Percentiles rank a stretch among this genome's conserved stretches.
phyloP scores from a whole-genome alignment of 306 rosid genomes.

The Cucumis melo region DNA sequence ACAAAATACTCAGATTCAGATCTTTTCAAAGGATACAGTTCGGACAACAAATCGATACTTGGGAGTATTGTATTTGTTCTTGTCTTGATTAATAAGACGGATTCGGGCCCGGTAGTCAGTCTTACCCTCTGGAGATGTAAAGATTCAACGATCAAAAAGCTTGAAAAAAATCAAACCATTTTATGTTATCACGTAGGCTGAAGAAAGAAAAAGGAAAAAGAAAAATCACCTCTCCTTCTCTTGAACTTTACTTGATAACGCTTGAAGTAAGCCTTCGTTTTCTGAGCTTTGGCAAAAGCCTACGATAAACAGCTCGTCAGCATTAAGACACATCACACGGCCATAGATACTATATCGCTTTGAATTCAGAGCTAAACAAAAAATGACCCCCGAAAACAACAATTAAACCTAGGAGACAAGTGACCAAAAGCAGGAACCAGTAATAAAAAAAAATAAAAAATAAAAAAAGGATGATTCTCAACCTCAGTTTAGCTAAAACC shows the following conservation, averaged over 20 bases:
- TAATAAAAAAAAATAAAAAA: no score
- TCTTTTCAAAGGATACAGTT: slow-evolving; percentile 45
- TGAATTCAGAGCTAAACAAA: neutral
- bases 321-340: neutral
- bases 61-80: slow-evolving; percentile 82
- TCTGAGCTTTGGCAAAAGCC: slow-evolving; percentile 54
- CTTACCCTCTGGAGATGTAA: slow-evolving; percentile 51
- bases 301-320: neutral
- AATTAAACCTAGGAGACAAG: neutral
- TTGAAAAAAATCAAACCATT: neutral
- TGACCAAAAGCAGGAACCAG: neutral
- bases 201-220: no score
- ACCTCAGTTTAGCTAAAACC: no score
- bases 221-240: slow-evolving; percentile 63
- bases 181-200: neutral
- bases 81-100: slow-evolving; percentile 82
- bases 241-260: slow-evolving; percentile 71
- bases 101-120: slow-evolving; percentile 85
- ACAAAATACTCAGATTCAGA: neutral
- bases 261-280: slow-evolving; percentile 62
- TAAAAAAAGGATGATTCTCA: no score
- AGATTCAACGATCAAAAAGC: neutral
- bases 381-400: neutral
- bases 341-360: neutral
- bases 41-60: slow-evolving; percentile 74